Evolutionary conservation across 257 asterid genomes (phyloP), one percentile per base, ranked within the genome.

Genomic region (Solanum piurae): DNA sequence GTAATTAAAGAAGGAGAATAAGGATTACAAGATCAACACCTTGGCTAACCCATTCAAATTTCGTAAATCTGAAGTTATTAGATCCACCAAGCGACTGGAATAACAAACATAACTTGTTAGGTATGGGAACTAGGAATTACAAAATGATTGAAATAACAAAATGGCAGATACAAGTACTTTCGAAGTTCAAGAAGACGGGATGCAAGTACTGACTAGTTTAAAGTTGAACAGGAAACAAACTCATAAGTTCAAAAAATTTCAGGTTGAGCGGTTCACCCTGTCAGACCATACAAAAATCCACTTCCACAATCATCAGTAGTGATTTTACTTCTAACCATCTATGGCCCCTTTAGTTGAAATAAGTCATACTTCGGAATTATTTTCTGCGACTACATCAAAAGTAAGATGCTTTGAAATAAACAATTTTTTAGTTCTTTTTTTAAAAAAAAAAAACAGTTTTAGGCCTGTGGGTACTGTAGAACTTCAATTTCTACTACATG

Each of bases 41-140:
- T 96, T 97, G 23, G 99, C 98, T 89, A 97, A 93, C 64, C 92
- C 87, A 92, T 97, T 97, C 94, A 97, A 89, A 93, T 94, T 94
- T 85, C 99, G 98, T 91, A 97, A 90, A 92, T 97, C 98, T 87
- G 96, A 93, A 77, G 99, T 97, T 86, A 96, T 88, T 76, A 95
- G 95, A 90, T 97, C 99, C 91, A 93, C 91, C 94, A 96, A 90
- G 87, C 99, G 99, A 90, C 99, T 97, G 96, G 36, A 91, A 88
- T 87, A 52, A 25, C 83, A 77, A 34, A 52, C 84, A 90, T 25
- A 82, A 69, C 46, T 38, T 18, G 25, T 27, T 25, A 40, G 75
- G 27, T 49, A 62, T 42, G 23, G 60, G 88, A 75, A 62, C 84
- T 38, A 60, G 13, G 71, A 80, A 46, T 64, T 80, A 80, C 69